Evolutionary conservation across 306 rosid species (phyloP).

Genomic region (Phaseolus lunatus): DNA sequence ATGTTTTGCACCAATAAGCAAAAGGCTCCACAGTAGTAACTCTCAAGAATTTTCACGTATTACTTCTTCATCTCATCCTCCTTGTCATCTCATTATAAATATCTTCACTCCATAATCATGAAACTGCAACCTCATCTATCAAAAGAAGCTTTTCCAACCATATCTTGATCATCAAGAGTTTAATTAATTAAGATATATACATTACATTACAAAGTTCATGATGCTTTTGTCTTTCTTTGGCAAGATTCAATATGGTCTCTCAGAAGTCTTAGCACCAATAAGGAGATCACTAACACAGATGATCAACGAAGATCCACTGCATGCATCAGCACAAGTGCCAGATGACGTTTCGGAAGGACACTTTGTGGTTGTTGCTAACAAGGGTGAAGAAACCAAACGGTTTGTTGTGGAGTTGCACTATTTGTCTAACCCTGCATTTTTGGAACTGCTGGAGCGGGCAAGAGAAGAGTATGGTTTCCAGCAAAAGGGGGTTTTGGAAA

Average conservation of each 20-base stretch:
- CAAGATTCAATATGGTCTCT: constrained; percentile 47
- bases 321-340: constrained; percentile 30
- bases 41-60: neutral
- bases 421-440: constrained; percentile 16
- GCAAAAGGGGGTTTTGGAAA: constrained; percentile 16
- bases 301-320: neutral
- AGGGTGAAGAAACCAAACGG: constrained; percentile 24
- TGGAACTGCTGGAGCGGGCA: constrained; percentile 23
- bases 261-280: constrained; percentile 17
- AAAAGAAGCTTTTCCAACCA: neutral
- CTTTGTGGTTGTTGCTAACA: constrained; percentile 27
- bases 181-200: constrained; percentile 7
- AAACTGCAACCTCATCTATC: neutral
- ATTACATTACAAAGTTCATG: neutral
- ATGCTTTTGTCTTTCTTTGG: constrained; percentile 48
- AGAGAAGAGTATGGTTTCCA: constrained; percentile 24
- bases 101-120: constrained; percentile 14
- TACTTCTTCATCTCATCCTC: constrained; percentile 19
- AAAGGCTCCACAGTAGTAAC: neutral
- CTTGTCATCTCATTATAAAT: constrained; percentile 33
- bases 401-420: constrained; percentile 12
- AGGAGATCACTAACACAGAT: constrained; percentile 24
- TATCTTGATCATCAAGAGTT: neutral
- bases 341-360: constrained; percentile 22
- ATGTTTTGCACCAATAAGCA: constrained; percentile 21